These are phyloP conservation scores for Kodamaea sagamina DNA, from an alignment of 805 yeast genomes.

Conservation along the genomic window DNA sequence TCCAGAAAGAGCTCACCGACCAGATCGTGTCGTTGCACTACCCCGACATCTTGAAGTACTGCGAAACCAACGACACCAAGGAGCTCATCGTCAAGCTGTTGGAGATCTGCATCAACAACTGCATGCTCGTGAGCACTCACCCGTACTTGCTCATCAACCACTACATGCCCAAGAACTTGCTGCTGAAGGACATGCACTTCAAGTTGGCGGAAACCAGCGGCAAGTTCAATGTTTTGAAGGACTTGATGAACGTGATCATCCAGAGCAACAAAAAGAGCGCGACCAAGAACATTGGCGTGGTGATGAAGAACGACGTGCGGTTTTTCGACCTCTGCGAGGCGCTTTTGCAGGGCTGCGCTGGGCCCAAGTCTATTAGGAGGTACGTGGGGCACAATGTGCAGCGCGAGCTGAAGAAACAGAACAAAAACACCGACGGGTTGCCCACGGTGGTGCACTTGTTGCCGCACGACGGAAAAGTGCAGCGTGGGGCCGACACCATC, in stretches of 20 bases:
- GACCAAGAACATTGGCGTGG: constrained; percentile 60
- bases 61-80: constrained; percentile 57
- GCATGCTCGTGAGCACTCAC: constrained; percentile 81
- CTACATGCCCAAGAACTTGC: constrained; percentile 77
- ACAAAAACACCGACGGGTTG: constrained; percentile 8
- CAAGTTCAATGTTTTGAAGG: constrained; percentile 71
- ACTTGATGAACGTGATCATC: constrained; percentile 58
- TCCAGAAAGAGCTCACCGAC: constrained; percentile 86
- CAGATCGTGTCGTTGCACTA: constrained; percentile 91
- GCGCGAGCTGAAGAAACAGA: constrained; percentile 40
- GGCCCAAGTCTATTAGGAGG: constrained; percentile 51
- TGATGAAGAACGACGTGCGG: constrained; percentile 65
- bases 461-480: constrained; percentile 18
- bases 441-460: constrained; percentile 18
- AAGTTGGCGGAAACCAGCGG: constrained; percentile 79
- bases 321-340: constrained; percentile 75
- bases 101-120: constrained; percentile 70
- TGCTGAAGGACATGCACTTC: constrained; percentile 67
- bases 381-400: constrained; percentile 63
- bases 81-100: constrained; percentile 72
- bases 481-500: constrained; percentile 27
- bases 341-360: constrained; percentile 56
- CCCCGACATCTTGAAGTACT: constrained; percentile 84
- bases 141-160: constrained; percentile 85
- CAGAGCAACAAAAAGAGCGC: constrained; percentile 27